phyloP scores from a whole-genome alignment of 2,329 filamentous ascomycete species.

The Cryphonectria radicalis region DNA sequence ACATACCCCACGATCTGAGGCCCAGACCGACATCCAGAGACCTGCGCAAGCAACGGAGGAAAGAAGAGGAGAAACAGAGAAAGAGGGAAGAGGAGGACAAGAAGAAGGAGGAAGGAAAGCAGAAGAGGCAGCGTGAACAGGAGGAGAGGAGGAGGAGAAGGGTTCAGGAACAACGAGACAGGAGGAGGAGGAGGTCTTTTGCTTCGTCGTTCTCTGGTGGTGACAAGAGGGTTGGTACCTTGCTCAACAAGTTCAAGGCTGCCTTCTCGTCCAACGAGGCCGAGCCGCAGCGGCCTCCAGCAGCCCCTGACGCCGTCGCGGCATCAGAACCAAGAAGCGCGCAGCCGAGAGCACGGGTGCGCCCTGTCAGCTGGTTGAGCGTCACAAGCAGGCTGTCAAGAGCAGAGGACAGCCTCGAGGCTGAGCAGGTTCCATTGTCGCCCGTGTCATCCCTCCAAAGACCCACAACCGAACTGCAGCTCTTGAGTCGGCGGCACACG shows the following conservation, averaged over 20 bases:
- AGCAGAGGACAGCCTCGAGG: constrained; percentile 17
- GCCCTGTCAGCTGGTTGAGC: constrained; percentile 30
- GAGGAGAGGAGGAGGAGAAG: constrained; percentile 28
- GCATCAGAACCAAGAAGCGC: constrained; percentile 23
- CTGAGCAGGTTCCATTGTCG: constrained; percentile 3
- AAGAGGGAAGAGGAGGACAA: constrained; percentile 35
- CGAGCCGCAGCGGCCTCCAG: constrained; percentile 21
- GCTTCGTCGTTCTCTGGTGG: constrained; percentile 41
- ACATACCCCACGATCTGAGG: constrained; percentile 45
- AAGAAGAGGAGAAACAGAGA: constrained; percentile 52
- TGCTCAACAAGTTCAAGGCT: constrained; percentile 37
- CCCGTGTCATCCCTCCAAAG: constrained; percentile 3
- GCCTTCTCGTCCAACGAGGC: constrained; percentile 32
- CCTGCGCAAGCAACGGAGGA: constrained; percentile 44
- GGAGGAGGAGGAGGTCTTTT: constrained; percentile 35
- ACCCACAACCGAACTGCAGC: constrained; percentile 16
- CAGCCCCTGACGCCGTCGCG: constrained; percentile 24
- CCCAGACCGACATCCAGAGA: constrained; percentile 38
- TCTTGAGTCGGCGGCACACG: constrained; percentile 4
- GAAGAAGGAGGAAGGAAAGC: constrained; percentile 53
- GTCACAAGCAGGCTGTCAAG: constrained; percentile 26
- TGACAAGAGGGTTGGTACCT: constrained; percentile 39
- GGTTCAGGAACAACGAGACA: constrained; percentile 35
- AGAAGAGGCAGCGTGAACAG: constrained; percentile 42
- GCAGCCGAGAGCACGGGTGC: constrained; percentile 32